Evolutionary conservation across 208 protist species (phyloP), one percentile per base, ranked within the genome.

Genomic region (Phytomonas francai): DNA sequence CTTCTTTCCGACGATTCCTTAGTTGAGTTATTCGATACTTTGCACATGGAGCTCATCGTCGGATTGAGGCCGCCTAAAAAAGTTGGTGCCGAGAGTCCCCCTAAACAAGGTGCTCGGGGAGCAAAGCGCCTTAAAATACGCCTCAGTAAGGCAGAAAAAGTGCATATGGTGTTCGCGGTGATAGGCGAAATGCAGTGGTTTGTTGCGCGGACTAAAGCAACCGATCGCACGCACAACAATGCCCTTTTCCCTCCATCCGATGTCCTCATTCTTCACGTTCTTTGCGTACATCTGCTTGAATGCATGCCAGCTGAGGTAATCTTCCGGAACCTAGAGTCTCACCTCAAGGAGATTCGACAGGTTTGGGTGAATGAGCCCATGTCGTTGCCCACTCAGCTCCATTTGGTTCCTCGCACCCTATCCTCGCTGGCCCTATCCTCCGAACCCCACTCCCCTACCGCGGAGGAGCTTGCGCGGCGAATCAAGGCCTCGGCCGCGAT

Each of bases 101-200:
- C 22, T 5, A 3, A 25, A 25, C 45, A 54, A 54, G 22, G 22
- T 54, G 1, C 16, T 45, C 39, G 19, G 45, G 25, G 22, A 54
- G 45, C 6, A 54, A 54, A 54, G 16, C 45, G 45, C 6, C 16
- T 54, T 54, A 54, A 57, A 22, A 12, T 16, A n/a, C 34, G 30
- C 9, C 65, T 73, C 25, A 66, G 57, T 22, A 19, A 33, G 16
- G 31, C 57, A 67, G 63, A 78, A 36, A 87, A 89, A 68, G 59
- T 71, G 27, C 56, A 75, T 56, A 93, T 96, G 90, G 64, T 96
- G 4, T 91, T 77, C 57, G 87, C 87, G 7, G 63, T 92, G 4
- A 32, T 93, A 11, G 90, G 73, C 1, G 87, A 96, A 76, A 89
- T 96, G 87, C 77, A 82, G 66, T 96, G 90, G 88, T 96, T 96